Conservation (phyloP, 2,329 filamentous ascomycete species). For the Beauveria varroae region DNA sequence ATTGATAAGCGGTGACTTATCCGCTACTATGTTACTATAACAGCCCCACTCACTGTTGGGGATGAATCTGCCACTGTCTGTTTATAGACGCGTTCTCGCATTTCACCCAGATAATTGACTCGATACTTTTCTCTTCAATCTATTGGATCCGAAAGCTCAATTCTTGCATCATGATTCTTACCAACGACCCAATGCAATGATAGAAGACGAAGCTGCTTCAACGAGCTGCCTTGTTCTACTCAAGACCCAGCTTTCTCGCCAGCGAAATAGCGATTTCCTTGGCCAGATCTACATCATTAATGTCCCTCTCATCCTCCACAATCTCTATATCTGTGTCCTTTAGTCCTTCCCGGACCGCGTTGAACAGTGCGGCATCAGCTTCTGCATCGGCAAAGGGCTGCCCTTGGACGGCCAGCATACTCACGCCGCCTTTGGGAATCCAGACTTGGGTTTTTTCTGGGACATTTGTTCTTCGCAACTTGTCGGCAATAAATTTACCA, state of each 20-base stretch:
- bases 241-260: conserved; percentile 21
- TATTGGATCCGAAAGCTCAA: not conserved
- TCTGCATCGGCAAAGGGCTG: conserved; percentile 43
- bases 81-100: too few species aligned
- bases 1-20: conserved; percentile 5
- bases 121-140: too few species aligned
- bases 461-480: conserved; percentile 36
- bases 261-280: conserved; percentile 36
- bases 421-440: conserved; percentile 53
- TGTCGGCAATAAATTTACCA: conserved; percentile 47
- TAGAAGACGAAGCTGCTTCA: not conserved
- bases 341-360: conserved; percentile 41
- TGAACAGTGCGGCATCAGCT: conserved; percentile 44
- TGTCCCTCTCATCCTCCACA: conserved; percentile 38
- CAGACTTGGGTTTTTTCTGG: conserved; percentile 44
- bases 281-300: conserved; percentile 50
- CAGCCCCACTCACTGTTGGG: too few species aligned
- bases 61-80: too few species aligned
- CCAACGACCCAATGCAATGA: too few species aligned
- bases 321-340: conserved; percentile 40
- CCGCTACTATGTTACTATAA: not conserved
- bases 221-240: not conserved
- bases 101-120: too few species aligned
- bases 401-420: conserved; percentile 47
- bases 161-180: not conserved